Conservation (phyloP, 2,329 filamentous ascomycete species). For the Alternaria sp. region DNA sequence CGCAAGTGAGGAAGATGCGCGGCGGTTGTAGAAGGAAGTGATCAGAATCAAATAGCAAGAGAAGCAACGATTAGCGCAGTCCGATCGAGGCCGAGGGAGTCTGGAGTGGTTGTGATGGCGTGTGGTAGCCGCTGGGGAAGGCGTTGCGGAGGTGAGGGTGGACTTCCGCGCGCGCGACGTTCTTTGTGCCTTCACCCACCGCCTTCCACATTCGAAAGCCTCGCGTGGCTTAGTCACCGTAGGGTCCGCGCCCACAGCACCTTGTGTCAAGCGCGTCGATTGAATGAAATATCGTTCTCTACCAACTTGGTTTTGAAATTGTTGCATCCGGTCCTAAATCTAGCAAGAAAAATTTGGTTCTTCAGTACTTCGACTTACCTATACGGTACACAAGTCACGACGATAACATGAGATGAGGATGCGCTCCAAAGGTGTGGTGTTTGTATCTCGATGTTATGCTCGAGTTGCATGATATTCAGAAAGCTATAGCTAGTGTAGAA, state of each 20-base stretch:
- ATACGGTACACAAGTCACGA: background rate
- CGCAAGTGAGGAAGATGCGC: slow-evolving; percentile 7
- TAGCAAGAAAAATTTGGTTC: background rate
- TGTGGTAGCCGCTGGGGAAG: slow-evolving; percentile 6
- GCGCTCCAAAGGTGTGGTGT: background rate
- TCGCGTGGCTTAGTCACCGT: slow-evolving; percentile 11
- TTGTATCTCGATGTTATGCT: slow-evolving; percentile 12
- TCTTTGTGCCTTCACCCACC: slow-evolving; percentile 33
- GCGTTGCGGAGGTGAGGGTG: slow-evolving; percentile 19
- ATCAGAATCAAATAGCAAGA: background rate
- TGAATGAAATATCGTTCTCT: background rate
- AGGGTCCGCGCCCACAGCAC: background rate
- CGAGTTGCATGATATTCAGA: slow-evolving; percentile 22
- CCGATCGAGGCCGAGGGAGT: background rate
- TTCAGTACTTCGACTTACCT: background rate
- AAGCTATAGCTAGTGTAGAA: slow-evolving; percentile 11
- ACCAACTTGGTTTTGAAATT: background rate
- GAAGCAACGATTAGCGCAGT: background rate
- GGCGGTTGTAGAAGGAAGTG: background rate
- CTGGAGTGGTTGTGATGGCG: background rate
- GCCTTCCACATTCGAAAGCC: slow-evolving; percentile 15
- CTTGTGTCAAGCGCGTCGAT: background rate
- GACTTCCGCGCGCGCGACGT: slow-evolving; percentile 15
- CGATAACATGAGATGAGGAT: background rate
- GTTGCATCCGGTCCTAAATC: background rate